Evolutionary conservation across 176 grass and related monocot genomes (phyloP).

Genomic region (Hordeum vulgare): DNA sequence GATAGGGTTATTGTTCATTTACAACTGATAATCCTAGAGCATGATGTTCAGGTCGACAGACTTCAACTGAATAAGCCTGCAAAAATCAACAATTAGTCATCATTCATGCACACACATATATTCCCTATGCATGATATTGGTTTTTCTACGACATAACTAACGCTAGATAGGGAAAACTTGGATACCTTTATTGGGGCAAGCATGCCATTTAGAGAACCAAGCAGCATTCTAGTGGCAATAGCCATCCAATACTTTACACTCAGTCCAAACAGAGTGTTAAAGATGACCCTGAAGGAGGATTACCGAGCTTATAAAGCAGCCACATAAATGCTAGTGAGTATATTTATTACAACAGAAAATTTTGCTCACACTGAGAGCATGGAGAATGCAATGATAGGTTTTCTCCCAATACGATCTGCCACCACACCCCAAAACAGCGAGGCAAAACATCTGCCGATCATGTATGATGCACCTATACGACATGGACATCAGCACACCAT

Average conservation of each 20-base stretch:
- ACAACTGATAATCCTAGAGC: constrained; percentile 64
- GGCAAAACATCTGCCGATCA: constrained; percentile 69
- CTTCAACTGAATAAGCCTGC: constrained; percentile 72
- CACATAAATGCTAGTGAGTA: not conserved
- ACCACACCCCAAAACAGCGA: constrained; percentile 65
- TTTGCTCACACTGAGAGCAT: constrained; percentile 63
- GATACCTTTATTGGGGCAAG: constrained; percentile 45
- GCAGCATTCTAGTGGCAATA: constrained; percentile 53
- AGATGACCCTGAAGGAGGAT: constrained; percentile 45
- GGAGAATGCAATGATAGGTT: constrained; percentile 58
- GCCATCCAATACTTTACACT: constrained; percentile 75
- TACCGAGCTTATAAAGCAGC: too few species aligned
- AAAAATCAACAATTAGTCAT: not conserved
- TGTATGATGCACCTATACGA: constrained; percentile 68
- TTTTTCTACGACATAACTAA: not conserved
- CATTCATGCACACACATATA: too few species aligned
- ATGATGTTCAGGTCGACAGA: constrained; percentile 63
- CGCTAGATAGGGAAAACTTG: not conserved
- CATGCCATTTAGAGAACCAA: constrained; percentile 64
- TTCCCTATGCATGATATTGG: too few species aligned
- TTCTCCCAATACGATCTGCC: constrained; percentile 72
- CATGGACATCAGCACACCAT: not conserved
- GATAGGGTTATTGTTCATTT: not conserved
- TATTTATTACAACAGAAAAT: not conserved
- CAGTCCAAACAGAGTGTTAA: constrained; percentile 76